Base-by-base conservation (phyloP, 805 yeast species). In the Candida dajiaensis region DNA sequence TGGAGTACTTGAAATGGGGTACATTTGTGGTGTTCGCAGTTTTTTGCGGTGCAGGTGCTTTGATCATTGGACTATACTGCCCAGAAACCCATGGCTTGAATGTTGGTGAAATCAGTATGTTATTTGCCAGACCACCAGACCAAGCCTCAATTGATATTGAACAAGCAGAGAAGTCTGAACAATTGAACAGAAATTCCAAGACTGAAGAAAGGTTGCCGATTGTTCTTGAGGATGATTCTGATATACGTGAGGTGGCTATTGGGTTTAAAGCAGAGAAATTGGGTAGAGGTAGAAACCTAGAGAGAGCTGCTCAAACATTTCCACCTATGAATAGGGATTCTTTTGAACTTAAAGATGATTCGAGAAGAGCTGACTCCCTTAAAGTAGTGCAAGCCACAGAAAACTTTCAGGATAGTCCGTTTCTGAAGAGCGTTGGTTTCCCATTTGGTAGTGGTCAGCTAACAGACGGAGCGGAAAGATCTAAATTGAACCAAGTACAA, bases 31-130 rank as follows among this genome's bases (percentile, higher is more conserved):
- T 69, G 1, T 59, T 75, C 43, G 73, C 74, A 0, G 28, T 51
- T 1, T 44, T 63, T 19, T 66, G 74, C 18, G 23, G 72, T 1
- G 20, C 56, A 6, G 67, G 74, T 5, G 52, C 65, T 0, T 29
- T 65, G 0, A 18, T 64, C 0, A 59, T 72, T 8, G 50, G 65
- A 6, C 21, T 67, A 29, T 52, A 47, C 41, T 70, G 75, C 46
- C 79, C 78, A 6, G 81, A 77, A 51, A 74, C 81, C 0, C 63
- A 60, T 50, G 64, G 56, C 2, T 46, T 64, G 20, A 44, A 47
- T 3, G 64, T 59, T 13, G 36, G 43, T 2, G 61, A 66, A 46
- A 55, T 66, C 29, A 60, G 60, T 28, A 37, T 33, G 1, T 41
- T 65, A 7, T 65, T 60, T 40, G 37, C 20, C 13, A 40, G 38